A percentile compares a stretch with the other conserved stretches of the same genome.
phyloP scores from a whole-genome alignment of 805 yeast species.

The Alloascoidea hylecoeti region DNA sequence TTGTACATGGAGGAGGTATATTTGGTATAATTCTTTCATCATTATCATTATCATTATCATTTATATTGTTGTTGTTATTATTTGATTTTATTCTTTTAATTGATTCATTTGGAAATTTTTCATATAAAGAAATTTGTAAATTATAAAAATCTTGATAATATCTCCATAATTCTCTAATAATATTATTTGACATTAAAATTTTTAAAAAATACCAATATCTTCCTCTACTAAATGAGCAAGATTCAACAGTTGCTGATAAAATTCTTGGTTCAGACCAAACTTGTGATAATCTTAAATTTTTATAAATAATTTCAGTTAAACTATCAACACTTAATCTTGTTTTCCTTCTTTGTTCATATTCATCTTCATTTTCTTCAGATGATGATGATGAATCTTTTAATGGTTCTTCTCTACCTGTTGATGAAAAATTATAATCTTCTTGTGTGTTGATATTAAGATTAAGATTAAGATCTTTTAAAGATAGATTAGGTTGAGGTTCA shows the following conservation, averaged over 20 bases:
- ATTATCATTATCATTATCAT: no score
- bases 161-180: conserved; percentile 58
- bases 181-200: conserved; percentile 57
- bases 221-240: background rate
- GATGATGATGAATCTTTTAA: no score
- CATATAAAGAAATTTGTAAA: conserved; percentile 72
- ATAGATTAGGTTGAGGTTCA: no score
- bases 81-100: conserved; percentile 61
- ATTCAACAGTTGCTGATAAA: background rate
- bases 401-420: no score
- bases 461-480: no score
- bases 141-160: conserved; percentile 95
- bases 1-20: conserved; percentile 91
- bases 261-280: background rate
- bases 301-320: background rate
- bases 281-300: background rate
- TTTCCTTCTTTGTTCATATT: background rate
- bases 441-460: no score
- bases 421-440: no score
- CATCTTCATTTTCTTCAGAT: no score
- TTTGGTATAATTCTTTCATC: conserved; percentile 85
- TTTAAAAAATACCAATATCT: conserved; percentile 28
- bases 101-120: conserved; percentile 82
- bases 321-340: background rate
- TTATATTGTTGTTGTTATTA: no score